These are phyloP conservation scores for Dactylellina cionopaga DNA, from an alignment of 2,329 filamentous ascomycete species.

Conservation along the genomic window DNA sequence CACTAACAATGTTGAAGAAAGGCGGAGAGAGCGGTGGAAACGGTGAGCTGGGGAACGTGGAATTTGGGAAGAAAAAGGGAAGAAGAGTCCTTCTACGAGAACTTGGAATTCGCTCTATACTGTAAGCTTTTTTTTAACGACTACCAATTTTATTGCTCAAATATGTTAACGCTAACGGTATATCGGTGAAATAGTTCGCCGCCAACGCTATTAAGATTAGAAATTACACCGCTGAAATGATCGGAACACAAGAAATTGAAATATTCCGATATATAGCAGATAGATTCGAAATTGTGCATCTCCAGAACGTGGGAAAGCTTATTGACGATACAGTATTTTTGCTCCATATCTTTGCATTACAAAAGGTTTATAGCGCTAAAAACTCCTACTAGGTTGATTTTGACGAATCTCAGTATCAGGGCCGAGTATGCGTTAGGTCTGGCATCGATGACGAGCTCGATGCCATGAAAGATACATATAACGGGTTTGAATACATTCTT, in stretches of 20 bases:
- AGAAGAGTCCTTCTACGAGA: constrained; percentile 62
- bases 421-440: constrained; percentile 75
- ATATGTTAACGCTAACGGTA: constrained; percentile 61
- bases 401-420: constrained; percentile 75
- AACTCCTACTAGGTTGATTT: constrained; percentile 74
- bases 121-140: constrained; percentile 63
- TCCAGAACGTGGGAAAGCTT: constrained; percentile 74
- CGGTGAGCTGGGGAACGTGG: constrained; percentile 13
- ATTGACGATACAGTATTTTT: constrained; percentile 72
- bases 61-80: constrained; percentile 58
- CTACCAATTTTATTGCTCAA: constrained; percentile 76
- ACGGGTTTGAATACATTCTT: constrained; percentile 79
- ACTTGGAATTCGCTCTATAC: constrained; percentile 34
- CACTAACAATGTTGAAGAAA: constrained; percentile 77
- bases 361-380: no score
- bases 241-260: constrained; percentile 65
- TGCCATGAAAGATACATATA: constrained; percentile 77
- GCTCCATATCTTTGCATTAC: no score
- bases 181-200: constrained; percentile 69
- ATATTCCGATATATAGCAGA: constrained; percentile 67
- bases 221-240: constrained; percentile 70
- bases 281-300: constrained; percentile 67
- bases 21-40: constrained; percentile 65
- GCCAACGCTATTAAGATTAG: constrained; percentile 76
- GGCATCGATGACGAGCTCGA: constrained; percentile 81